Percentiles rank a stretch among this genome's conserved stretches.
phyloP scores from a whole-genome alignment of 495 filamentous ascomycete genomes.

The Penicillium fimorum region DNA sequence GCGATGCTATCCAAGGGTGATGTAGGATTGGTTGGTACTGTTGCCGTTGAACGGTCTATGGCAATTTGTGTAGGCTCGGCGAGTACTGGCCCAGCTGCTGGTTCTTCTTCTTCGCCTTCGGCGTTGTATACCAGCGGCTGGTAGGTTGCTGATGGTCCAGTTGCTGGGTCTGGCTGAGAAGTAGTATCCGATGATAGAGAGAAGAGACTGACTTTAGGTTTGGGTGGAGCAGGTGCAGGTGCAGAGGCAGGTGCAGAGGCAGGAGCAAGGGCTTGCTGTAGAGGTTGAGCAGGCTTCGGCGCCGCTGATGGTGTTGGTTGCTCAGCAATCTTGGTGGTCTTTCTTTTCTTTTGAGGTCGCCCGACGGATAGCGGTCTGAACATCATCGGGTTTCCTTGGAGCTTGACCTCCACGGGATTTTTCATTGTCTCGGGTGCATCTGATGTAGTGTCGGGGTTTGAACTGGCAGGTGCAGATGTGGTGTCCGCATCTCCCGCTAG shows the following conservation, averaged over 20 bases:
- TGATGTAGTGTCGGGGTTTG: constrained; percentile 7
- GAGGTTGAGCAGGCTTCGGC: constrained; percentile 7
- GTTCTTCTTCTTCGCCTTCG: constrained; percentile 23
- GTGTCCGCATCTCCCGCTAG: constrained; percentile 13
- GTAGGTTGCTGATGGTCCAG: constrained; percentile 31
- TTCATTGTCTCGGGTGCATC: constrained; percentile 18
- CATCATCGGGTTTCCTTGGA: constrained; percentile 76
- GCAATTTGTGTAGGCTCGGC: constrained; percentile 17
- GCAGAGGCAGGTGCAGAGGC: constrained; percentile 2
- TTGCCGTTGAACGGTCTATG: constrained; percentile 18
- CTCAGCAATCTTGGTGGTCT: constrained; percentile 24
- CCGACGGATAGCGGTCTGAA: constrained; percentile 85
- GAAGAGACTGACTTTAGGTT: constrained; percentile 63
- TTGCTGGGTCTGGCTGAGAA: constrained; percentile 6
- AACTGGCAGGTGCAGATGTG: constrained; percentile 23
- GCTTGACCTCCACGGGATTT: constrained; percentile 56
- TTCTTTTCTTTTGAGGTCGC: constrained; percentile 68
- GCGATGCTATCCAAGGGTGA: constrained; percentile 60
- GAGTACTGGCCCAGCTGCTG: constrained; percentile 23
- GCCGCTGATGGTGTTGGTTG: constrained; percentile 16
- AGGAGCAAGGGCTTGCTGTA: constrained; percentile 8
- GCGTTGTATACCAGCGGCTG: constrained; percentile 52
- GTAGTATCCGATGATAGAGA: constrained; percentile 41
- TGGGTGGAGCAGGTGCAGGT: constrained; percentile 30
- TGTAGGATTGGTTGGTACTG: constrained; percentile 17